Base-by-base conservation (phyloP, 2,329 filamentous ascomycete genomes). In the Arthrobotrys iridis region DNA sequence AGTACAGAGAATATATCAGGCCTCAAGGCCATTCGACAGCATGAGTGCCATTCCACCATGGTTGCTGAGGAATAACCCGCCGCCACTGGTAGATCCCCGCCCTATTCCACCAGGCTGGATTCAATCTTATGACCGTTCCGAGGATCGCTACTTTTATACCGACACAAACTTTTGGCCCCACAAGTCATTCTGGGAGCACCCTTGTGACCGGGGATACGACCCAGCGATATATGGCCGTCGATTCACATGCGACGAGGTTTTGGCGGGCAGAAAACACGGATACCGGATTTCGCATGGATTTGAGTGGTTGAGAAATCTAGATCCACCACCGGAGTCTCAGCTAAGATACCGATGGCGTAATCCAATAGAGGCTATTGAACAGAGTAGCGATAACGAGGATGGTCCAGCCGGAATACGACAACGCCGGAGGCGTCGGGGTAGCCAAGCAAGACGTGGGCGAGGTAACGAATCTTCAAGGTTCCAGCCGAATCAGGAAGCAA, bases 71-170 rank as follows among this genome's bases (percentile, higher is more conserved):
- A n/a, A 18, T 11, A 2, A 8, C 1, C 26, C 26, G 5, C 46
- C 46, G n/a, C 46, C 46, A 1, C 46, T 3, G 6, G 46, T 55
- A 11, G 30, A 37, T 30, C 30, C 7, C 6, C 65, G 65, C 24
- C 45, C 55, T 4, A 18, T 70, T 10, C 65, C 65, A 26, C 55
- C 55, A 18, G 65, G 65, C 7, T 70, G 65, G 57, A 20, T 30
- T 7, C 45, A 43, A 43, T 40, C 59, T 26, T 70, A 55, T 24
- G 33, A 50, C 15, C 24, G 18, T 2, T 4, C 13, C 5, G 37
- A 6, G n/a, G 22, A 24, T n/a, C 41, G 26, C 11, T 63, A 26
- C 10, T 71, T 35, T 20, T 71, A 64, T 22, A 43, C 62, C 3
- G 58, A 71, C 48, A 63, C 41, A 0, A 71, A 58, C 22, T 4